Conservation (phyloP, 768 basidiomycete species). For the Lactifluus volemus region DNA sequence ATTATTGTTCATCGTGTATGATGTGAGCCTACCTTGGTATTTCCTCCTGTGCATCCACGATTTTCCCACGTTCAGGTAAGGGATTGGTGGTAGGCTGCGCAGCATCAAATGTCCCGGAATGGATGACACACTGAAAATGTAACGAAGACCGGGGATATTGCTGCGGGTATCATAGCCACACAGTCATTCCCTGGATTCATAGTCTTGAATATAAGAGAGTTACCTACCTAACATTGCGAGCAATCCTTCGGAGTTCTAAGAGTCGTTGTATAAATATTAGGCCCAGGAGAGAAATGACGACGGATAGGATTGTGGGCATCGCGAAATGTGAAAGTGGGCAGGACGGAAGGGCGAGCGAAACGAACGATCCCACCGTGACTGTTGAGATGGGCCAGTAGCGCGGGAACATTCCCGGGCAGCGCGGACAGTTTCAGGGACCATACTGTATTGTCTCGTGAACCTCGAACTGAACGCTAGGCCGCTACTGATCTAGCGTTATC, state of each 20-base stretch:
- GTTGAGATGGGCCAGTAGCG: too few relatives aligned
- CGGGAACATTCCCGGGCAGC: too few relatives aligned
- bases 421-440: too few relatives aligned
- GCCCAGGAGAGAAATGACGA: not conserved
- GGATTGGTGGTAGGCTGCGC: not conserved
- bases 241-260: not conserved
- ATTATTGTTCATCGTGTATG: too few relatives aligned
- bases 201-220: not conserved
- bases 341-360: not conserved
- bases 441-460: too few relatives aligned
- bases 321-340: not conserved
- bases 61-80: not conserved
- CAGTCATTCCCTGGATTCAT: not conserved
- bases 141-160: conserved; percentile 1
- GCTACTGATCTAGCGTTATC: too few relatives aligned
- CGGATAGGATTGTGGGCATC: not conserved
- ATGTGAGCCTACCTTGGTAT: not conserved
- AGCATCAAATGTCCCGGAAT: not conserved
- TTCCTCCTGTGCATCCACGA: not conserved
- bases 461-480: too few relatives aligned
- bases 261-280: not conserved
- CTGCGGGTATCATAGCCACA: not conserved
- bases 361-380: too few relatives aligned
- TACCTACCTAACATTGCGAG: not conserved
- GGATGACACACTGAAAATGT: not conserved